phyloP scores from a whole-genome alignment of 495 filamentous ascomycete genomes.

The Daldinia decipiens region DNA sequence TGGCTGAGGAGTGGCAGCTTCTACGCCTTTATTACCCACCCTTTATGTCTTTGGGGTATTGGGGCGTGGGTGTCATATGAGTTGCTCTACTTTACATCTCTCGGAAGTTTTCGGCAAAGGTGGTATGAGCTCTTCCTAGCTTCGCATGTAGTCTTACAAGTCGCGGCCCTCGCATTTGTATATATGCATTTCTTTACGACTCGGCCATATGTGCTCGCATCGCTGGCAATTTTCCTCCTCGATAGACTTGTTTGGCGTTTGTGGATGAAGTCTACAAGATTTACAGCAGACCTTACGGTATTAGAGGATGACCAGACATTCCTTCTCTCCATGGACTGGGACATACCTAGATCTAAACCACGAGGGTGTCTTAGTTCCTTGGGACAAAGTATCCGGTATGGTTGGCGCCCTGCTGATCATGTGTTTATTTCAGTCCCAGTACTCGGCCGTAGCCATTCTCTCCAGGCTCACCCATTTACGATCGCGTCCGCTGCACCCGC shows the following conservation, averaged over 20 bases:
- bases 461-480: constrained; percentile 70
- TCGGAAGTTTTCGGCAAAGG: constrained; percentile 54
- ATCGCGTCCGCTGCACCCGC: constrained; percentile 63
- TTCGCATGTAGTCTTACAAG: constrained; percentile 65
- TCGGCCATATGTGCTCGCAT: constrained; percentile 39
- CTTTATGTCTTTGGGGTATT: constrained; percentile 57
- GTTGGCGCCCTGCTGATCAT: constrained; percentile 68
- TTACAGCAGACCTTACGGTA: constrained; percentile 59
- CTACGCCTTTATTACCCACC: constrained; percentile 49
- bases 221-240: constrained; percentile 63
- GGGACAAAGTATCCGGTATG: constrained; percentile 54
- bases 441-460: constrained; percentile 55
- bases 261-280: constrained; percentile 53
- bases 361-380: constrained; percentile 20
- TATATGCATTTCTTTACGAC: constrained; percentile 62
- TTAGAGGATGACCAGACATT: constrained; percentile 62
- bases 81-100: constrained; percentile 61
- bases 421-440: constrained; percentile 66
- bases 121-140: constrained; percentile 70
- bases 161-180: constrained; percentile 61
- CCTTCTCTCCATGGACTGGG: constrained; percentile 56
- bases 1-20: constrained; percentile 51
- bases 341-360: constrained; percentile 39
- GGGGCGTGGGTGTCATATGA: constrained; percentile 62
- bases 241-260: constrained; percentile 68